A percentile compares a stretch with the other conserved stretches of the same genome.
Conservation (phyloP, 306 rosid species). For the Casuarina glauca region DNA sequence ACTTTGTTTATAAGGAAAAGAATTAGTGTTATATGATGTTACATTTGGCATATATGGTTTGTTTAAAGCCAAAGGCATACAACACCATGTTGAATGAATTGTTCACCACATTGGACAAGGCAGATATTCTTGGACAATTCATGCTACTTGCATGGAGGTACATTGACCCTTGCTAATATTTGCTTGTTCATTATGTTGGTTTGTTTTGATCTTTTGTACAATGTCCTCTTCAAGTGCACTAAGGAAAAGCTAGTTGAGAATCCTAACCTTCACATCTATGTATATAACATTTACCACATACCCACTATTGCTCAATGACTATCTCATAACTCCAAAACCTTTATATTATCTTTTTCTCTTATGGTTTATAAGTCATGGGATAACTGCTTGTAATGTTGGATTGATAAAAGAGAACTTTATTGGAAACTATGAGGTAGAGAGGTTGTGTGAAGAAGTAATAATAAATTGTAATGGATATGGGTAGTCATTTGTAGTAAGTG, state of each 20-base stretch:
- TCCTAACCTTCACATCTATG: slow-evolving; percentile 62
- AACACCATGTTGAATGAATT: slow-evolving; percentile 61
- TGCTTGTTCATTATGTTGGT: slow-evolving; percentile 75
- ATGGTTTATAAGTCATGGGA: neutral
- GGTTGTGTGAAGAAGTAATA: no score
- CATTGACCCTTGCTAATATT: slow-evolving; percentile 65
- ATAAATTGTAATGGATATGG: no score
- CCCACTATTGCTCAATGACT: neutral
- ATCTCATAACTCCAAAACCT: neutral
- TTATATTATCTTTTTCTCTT: neutral
- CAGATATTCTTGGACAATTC: slow-evolving; percentile 50
- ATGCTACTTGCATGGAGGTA: slow-evolving; percentile 59
- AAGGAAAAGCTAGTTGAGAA: slow-evolving; percentile 75
- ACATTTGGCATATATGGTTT: slow-evolving; percentile 60
- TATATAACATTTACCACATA: slow-evolving; percentile 79
- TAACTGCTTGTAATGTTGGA: neutral
- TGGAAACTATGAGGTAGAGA: neutral
- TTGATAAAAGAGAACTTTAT: neutral
- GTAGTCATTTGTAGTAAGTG: no score
- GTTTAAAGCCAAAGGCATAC: slow-evolving; percentile 83
- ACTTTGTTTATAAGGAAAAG: no score
- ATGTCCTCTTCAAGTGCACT: slow-evolving; percentile 79
- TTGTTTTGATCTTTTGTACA: slow-evolving; percentile 71
- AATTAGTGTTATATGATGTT: slow-evolving; percentile 9
- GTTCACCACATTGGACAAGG: slow-evolving; percentile 57